phyloP scores from a whole-genome alignment of 176 grass and related monocot genomes.

The Raddia distichophylla region DNA sequence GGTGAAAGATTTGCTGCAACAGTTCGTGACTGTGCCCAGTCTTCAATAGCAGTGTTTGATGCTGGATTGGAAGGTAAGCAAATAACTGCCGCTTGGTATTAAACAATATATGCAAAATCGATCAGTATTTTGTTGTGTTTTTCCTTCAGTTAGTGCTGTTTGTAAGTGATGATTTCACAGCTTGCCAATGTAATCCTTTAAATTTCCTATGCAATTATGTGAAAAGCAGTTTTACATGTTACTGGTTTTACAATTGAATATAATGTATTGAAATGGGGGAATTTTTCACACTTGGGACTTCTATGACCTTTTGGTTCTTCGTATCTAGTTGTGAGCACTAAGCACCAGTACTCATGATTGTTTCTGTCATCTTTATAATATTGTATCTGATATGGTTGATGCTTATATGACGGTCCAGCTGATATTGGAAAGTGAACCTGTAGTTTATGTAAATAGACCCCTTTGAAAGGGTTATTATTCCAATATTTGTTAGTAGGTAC shows the following conservation, averaged over 20 bases:
- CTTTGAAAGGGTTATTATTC: slow-evolving; percentile 12
- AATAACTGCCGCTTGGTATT: slow-evolving; percentile 9
- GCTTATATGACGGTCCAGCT: slow-evolving; percentile 6
- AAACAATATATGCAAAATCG: neutral
- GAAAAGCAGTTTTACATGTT: neutral
- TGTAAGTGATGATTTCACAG: neutral
- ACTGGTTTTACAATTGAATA: neutral
- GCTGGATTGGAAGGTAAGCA: slow-evolving; percentile 60
- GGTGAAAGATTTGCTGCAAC: slow-evolving; percentile 59
- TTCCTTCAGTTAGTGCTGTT: slow-evolving; percentile 4
- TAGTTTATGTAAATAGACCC: neutral
- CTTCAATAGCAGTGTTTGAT: slow-evolving; percentile 64
- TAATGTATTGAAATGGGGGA: neutral
- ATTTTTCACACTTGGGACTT: neutral
- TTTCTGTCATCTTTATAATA: slow-evolving; percentile 3
- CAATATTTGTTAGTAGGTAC: neutral
- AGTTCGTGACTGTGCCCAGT: slow-evolving; percentile 54
- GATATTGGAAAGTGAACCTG: neutral
- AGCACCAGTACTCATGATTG: neutral
- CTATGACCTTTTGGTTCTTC: slow-evolving; percentile 1
- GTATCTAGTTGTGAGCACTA: slow-evolving; percentile 6
- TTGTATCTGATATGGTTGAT: neutral
- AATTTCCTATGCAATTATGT: neutral
- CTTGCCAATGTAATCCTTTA: neutral
- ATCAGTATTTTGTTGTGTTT: neutral